Evolutionary conservation across 225 moss, liverwort and hornwort genomes (phyloP), one percentile per base, ranked within the genome.

Genomic region (Physcomitrium patens): DNA sequence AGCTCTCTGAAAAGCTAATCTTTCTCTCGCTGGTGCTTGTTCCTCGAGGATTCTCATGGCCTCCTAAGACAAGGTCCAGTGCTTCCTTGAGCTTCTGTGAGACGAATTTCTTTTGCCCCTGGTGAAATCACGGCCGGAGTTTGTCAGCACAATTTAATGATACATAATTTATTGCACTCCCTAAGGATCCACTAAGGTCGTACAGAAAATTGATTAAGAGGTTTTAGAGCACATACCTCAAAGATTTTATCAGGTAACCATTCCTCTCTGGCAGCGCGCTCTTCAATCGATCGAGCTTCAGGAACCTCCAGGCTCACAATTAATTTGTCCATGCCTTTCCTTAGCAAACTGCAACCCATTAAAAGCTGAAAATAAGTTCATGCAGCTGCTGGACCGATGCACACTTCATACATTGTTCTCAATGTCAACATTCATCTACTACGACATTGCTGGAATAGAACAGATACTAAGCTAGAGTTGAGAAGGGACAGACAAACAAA

Each of bases 281-380:
- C 96, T 64, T 94, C 89, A 54, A 94, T 82, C 19, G 76, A 84
- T 67, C 81, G 89, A 14, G 89, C 94, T 63, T 88, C 86, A 10
- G 91, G 5, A 60, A 86, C 88, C 69, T 96, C 96, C 62, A 96
- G 73, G 47, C 82, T 92, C 60, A 96, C 85, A 17, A 96, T 89
- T 22, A 96, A 80, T 59, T 91, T 92, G 17, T 94, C 79, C 96
- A 96, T 96, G 11, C 94, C 96, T 54, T 89, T 84, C 47, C 96
- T 80, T 15, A 96, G 85, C 69, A 88, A 85, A 73, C 88, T 88
- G 82, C 75, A 85, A 17, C 23, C 41, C 78, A 66, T 53, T 53
- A 47, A 76, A 65, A 65, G 22, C 28, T 24, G 17, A 27, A 3
- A n/a, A 31, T 80, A 27, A 84, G 74, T 27, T 27, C 18, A 56